Percentiles rank a stretch among this genome's conserved stretches.
phyloP scores from a whole-genome alignment of 345 rosid species.

The Pugionium cornutum region DNA sequence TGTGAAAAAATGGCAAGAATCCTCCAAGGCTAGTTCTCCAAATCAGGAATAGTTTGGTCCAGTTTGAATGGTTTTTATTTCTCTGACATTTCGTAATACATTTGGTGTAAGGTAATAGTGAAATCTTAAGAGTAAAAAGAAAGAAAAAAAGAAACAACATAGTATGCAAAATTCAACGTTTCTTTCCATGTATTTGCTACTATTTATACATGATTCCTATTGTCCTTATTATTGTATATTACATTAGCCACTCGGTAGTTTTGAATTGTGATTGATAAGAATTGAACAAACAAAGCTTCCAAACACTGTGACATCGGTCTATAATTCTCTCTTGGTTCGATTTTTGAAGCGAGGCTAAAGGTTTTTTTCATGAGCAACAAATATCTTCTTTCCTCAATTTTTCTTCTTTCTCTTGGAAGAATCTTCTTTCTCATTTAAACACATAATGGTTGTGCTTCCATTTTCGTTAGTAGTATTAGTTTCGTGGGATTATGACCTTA shows the following conservation, averaged over 20 bases:
- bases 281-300: neutral
- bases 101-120: conserved; percentile 12
- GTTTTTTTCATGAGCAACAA: no score
- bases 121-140: neutral
- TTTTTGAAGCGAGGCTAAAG: no score
- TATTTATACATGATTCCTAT: neutral
- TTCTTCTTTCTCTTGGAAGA: no score
- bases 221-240: neutral
- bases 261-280: neutral
- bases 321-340: no score
- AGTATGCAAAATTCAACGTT: neutral
- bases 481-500: no score
- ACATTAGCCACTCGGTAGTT: neutral
- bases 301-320: neutral
- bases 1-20: conserved; percentile 55
- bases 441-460: no score
- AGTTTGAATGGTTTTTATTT: neutral
- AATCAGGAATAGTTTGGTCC: conserved; percentile 23
- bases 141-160: neutral
- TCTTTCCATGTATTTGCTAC: neutral
- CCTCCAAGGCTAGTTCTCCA: conserved; percentile 43
- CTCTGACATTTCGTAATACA: neutral
- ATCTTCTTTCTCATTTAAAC: no score
- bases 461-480: no score
- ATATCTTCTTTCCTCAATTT: no score